These are phyloP conservation scores for Kodamaea restingae DNA, from an alignment of 805 yeast genomes.

Conservation along the genomic window DNA sequence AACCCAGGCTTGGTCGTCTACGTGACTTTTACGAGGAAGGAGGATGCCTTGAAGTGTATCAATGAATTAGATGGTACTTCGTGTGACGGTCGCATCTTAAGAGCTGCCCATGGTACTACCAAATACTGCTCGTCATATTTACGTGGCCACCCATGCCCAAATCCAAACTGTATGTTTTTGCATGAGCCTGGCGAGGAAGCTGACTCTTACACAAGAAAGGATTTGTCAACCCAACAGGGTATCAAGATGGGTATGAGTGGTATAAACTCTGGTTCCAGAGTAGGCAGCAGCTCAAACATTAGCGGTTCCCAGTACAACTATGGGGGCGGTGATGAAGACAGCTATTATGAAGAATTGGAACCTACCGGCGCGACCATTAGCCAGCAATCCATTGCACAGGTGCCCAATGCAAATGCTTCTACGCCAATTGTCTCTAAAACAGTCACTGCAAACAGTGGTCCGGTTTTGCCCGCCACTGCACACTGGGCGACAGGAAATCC, in stretches of 20 bases:
- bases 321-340: conserved; percentile 13
- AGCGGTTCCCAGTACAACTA: conserved; percentile 15
- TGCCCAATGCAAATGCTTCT: neutral
- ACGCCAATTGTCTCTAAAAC: neutral
- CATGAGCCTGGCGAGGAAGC: conserved; percentile 99
- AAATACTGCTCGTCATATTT: conserved; percentile 96
- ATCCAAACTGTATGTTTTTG: conserved; percentile 97
- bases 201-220: conserved; percentile 90
- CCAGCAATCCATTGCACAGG: neutral
- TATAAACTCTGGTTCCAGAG: conserved; percentile 15
- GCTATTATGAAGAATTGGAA: conserved; percentile 8
- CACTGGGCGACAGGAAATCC: conserved; percentile 49
- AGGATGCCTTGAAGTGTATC: conserved; percentile 93
- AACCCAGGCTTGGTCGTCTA: conserved; percentile 89
- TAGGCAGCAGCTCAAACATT: conserved; percentile 16
- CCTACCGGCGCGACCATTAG: conserved; percentile 1
- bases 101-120: conserved; percentile 98
- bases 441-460: conserved; percentile 20
- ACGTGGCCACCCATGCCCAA: conserved; percentile 94
- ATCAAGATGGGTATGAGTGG: conserved; percentile 52
- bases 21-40: conserved; percentile 88
- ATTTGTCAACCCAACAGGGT: conserved; percentile 71
- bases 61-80: conserved; percentile 89
- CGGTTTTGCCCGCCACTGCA: conserved; percentile 66
- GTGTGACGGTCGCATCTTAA: conserved; percentile 82